Evolutionary conservation across 2,329 filamentous ascomycete genomes (phyloP), one percentile per base, ranked within the genome.

Genomic region (Zymoseptoria brevis): DNA sequence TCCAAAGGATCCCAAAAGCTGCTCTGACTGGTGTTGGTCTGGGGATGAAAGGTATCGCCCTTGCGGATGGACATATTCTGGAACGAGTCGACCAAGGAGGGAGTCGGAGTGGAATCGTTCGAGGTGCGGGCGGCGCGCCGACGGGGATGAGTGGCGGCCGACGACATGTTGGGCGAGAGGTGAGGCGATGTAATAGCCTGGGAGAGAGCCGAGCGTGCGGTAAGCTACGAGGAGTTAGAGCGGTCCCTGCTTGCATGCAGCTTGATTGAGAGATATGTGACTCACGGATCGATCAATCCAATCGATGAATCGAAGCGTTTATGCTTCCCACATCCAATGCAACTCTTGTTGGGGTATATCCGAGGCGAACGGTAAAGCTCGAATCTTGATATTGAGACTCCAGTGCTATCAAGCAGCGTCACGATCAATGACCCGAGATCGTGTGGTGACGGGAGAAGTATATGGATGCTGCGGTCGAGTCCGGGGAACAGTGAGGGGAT

Each of bases 1-100:
- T 68, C 68, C n/a, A 74, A 67, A 21, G 72, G 72, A 62, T 73
- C 70, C 67, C 71, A 73, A 51, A 73, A 64, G 52, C 69, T 68
- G 66, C 75, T 75, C 64, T 74, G 74, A 66, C 70, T 73, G 58
- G 76, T 68, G 62, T 75, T 75, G 62, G 73, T 73, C 53, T 75
- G 75, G 55, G 76, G 75, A 62, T 77, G 76, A 68, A 80, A 80
- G 62, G 78, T 80, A 58, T 75, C 74, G 59, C 75, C 74, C 71
- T 80, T 80, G 67, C 76, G 75, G 62, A 80, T 72, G 56, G 71
- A 73, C 74, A 78, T 76, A 69, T 71, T 72, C 62, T 71, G 69
- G 63, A 74, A 72, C 35, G 67, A 71, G 56, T 72, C 70, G 64
- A 71, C 64, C 24, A 72, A 70, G 69, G 72, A 66, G 70, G 74